Conservation (phyloP, 2,329 filamentous ascomycete genomes). For the Chrysoporthe cubensis region DNA sequence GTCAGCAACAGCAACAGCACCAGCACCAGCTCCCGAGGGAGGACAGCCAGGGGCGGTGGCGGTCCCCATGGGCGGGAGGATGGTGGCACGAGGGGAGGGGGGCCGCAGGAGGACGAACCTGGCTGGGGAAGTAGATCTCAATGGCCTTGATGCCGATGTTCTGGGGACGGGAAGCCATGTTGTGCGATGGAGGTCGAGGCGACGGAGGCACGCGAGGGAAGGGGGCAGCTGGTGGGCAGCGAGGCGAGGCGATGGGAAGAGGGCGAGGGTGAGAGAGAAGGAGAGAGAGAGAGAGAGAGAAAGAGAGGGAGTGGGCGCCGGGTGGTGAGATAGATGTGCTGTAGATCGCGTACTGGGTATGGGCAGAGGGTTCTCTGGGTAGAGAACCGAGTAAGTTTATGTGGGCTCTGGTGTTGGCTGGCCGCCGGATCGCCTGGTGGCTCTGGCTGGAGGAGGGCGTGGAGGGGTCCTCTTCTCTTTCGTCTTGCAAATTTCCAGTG, state of each 20-base stretch:
- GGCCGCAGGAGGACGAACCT: conserved; percentile 60
- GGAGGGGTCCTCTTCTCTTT: too few relatives aligned
- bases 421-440: too few relatives aligned
- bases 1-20: conserved; percentile 13
- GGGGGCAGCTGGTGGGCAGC: conserved; percentile 12
- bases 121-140: conserved; percentile 84
- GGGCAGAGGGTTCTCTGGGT: too few relatives aligned
- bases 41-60: background rate
- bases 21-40: too few relatives aligned
- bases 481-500: too few relatives aligned
- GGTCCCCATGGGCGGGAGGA: background rate
- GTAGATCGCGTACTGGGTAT: too few relatives aligned
- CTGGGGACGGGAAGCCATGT: conserved; percentile 76
- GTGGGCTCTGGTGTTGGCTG: too few relatives aligned
- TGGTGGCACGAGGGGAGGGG: background rate
- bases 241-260: conserved; percentile 15
- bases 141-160: conserved; percentile 94
- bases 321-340: too few relatives aligned
- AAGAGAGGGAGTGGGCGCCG: background rate
- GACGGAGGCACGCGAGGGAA: conserved; percentile 1
- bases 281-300: conserved; percentile 1
- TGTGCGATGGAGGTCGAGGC: conserved; percentile 31
- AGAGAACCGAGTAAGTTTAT: too few relatives aligned
- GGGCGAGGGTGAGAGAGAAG: background rate
- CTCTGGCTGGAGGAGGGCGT: too few relatives aligned